Base-by-base conservation (phyloP, 257 asterid genomes). In the Solanum sitiens region DNA sequence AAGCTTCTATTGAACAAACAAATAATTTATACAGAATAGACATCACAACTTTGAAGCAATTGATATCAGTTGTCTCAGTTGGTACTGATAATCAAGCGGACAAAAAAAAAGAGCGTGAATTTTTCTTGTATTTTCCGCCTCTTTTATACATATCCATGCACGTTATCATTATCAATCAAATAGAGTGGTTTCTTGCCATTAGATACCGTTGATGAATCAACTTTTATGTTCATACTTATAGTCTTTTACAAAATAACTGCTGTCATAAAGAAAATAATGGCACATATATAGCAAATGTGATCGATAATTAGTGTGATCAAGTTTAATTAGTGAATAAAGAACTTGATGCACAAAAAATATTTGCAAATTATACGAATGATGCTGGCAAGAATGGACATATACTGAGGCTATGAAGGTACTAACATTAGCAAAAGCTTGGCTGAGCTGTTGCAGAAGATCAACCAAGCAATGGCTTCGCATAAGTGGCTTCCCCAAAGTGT, bases 371-470 rank as follows among this genome's bases (percentile, higher is more conserved):
- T 82, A 30, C 21, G 11, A 80, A 4, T 5, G 70, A 32, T 50
- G 70, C 39, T 27, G 56, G 70, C 32, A 50, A 11, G 6, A 37
- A 37, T 37, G 20, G 32, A 16, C 10, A 6, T 21, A 45, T 16
- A 80, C 16, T 80, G 61, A 80, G 85, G 5, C 70, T 30, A 30
- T 82, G 7, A 68, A 56, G 32, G 63, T 27, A 89, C 98, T 92
- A 90, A 95, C 99, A 87, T 96, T 95, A 86, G 98, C 97, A 88
- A 97, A 97, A 88, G 98, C 99, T 93, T 93, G 99, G 89, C 99
- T 97, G 88, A 96, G 98, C 91, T 96, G 99, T 90, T 97, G 99
- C 91, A 97, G 94, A 93, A 97, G 99, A 95, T 97, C 99, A 87
- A 96, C 97, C 93, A 97, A 93, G 88, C 98, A 95, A 91, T 95